phyloP scores from a whole-genome alignment of 116 monocot genomes.

The Posidonia oceanica region DNA sequence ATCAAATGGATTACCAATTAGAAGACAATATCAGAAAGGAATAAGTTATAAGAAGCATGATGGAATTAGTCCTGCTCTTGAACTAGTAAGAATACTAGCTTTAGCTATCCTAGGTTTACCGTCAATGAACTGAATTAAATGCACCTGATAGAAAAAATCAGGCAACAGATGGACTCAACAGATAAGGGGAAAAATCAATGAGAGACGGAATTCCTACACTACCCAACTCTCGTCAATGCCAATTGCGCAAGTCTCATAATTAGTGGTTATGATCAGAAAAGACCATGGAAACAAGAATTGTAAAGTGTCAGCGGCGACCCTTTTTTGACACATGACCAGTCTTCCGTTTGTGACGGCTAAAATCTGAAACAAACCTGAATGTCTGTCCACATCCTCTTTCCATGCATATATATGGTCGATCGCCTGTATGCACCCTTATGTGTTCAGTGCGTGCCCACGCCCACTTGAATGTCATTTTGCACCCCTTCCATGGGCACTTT shows the following conservation, averaged over 20 bases:
- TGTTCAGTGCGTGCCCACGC: constrained; percentile 97
- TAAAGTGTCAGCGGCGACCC: constrained; percentile 20
- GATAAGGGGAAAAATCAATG: background rate
- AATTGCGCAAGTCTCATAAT: background rate
- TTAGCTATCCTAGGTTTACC: no score
- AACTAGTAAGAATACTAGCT: no score
- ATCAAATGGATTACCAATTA: no score
- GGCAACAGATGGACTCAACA: background rate
- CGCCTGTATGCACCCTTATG: constrained; percentile 91
- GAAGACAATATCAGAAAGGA: no score
- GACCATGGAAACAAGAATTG: background rate
- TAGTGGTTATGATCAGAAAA: background rate
- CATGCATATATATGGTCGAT: constrained; percentile 77
- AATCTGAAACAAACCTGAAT: constrained; percentile 95
- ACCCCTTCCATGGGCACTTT: constrained; percentile 94
- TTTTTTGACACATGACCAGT: constrained; percentile 73
- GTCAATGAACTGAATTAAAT: no score
- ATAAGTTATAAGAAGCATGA: no score
- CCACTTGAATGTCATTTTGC: constrained; percentile 97
- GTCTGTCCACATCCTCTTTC: constrained; percentile 80
- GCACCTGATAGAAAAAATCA: background rate
- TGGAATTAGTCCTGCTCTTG: no score
- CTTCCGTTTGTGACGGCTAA: constrained; percentile 96
- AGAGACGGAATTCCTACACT: background rate
- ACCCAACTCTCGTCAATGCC: constrained; percentile 2